These are phyloP conservation scores for Aureobasidium zeae DNA, from an alignment of 2,329 filamentous ascomycete genomes.

Conservation along the genomic window DNA sequence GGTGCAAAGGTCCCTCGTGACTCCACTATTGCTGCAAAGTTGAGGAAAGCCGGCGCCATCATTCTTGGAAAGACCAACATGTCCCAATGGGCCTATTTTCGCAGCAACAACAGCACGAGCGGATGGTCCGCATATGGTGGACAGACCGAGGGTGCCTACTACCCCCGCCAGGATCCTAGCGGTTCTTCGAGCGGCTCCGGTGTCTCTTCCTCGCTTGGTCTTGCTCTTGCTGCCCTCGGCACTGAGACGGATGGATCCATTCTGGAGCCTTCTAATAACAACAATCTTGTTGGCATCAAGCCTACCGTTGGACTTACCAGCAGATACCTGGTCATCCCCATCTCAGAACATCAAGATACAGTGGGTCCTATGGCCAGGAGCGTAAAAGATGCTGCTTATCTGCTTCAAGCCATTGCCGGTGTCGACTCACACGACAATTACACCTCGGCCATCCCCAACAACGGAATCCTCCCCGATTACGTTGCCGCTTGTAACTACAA, in stretches of 20 bases:
- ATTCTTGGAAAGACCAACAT: slow-evolving; percentile 59
- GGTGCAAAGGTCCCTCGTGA: slow-evolving; percentile 50
- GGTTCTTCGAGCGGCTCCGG: slow-evolving; percentile 55
- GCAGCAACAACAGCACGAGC: slow-evolving; percentile 48
- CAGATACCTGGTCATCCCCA: slow-evolving; percentile 54
- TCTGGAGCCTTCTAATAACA: slow-evolving; percentile 45
- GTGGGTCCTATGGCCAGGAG: slow-evolving; percentile 50
- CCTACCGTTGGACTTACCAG: slow-evolving; percentile 58
- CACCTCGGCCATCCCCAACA: slow-evolving; percentile 49
- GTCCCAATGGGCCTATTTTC: slow-evolving; percentile 56
- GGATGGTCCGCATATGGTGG: slow-evolving; percentile 59
- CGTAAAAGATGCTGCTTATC: slow-evolving; percentile 49
- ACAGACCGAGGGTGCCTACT: slow-evolving; percentile 53
- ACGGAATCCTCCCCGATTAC: slow-evolving; percentile 48
- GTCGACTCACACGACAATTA: slow-evolving; percentile 47
- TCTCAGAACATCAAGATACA: slow-evolving; percentile 49
- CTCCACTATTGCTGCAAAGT: slow-evolving; percentile 49
- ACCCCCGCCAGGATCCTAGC: slow-evolving; percentile 50
- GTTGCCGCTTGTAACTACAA: slow-evolving; percentile 47
- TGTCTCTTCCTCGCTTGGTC: slow-evolving; percentile 50
- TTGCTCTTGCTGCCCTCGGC: slow-evolving; percentile 51
- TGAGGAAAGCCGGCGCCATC: slow-evolving; percentile 52
- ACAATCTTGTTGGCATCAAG: slow-evolving; percentile 59
- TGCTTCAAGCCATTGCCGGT: slow-evolving; percentile 51
- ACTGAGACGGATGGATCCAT: slow-evolving; percentile 60